Evolutionary conservation across 2,329 filamentous ascomycete genomes (phyloP), one percentile per base, ranked within the genome.

Genomic region (Paraphaeosphaeria sporulosa): DNA sequence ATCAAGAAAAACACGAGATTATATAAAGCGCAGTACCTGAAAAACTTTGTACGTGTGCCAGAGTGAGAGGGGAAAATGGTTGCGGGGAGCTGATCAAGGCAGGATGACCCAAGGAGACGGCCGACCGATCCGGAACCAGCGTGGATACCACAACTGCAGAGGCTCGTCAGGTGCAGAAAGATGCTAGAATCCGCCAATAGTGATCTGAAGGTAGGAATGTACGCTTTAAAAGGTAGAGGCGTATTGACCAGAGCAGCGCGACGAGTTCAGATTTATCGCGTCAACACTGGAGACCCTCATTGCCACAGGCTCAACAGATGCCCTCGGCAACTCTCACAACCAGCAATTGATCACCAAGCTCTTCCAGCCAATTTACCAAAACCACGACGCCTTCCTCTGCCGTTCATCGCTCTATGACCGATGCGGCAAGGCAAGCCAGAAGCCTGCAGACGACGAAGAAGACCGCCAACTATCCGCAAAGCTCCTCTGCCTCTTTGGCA

Each of bases 401-500:
- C 82, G 84, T 13, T 93, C 90, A 1, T 86, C 83, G 21, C 81
- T 92, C 3, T 75, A 40, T n/a, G 38, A n/a, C 38, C 38, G 38
- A n/a, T 40, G 38, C 38, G 15, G 38, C 38, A 40, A n/a, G 2
- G 66, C 51, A 13, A 69, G 72, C 4, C 80, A 83, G 56, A 27
- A 46, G 46, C 68, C 77, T 5, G 79, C 79, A 4, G 63, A 74
- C 9, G 81, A 77, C 15, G 78, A 78, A 25, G 73, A 79, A 53
- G 71, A 82, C 36, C 84, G 86, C 32, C 90, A 92, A 77, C 80
- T 85, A 64, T 89, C 87, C 63, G 91, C 91, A 23, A 90, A 89
- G 71, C 78, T 94, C 25, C 90, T 93, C 73, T 87, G 86, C 64
- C 79, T 92, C 30, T 89, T 87, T 63, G 90, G 91, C 21, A 83